These are phyloP conservation scores for Neonectria sp. DNA, from an alignment of 2,329 filamentous ascomycete genomes.

Conservation along the genomic window DNA sequence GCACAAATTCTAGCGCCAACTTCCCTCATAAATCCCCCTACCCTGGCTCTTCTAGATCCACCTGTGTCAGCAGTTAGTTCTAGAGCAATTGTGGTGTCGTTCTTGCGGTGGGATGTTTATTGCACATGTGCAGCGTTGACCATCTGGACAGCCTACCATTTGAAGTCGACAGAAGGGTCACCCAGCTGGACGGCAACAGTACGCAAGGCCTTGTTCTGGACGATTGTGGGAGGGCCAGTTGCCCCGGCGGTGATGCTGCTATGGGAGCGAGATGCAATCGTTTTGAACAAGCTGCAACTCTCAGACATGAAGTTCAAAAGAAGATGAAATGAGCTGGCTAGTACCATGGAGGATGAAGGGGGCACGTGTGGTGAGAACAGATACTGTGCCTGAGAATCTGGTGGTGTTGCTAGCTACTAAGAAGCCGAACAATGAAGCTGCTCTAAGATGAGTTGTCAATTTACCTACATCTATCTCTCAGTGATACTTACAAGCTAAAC, in stretches of 20 bases:
- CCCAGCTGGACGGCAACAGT: neutral
- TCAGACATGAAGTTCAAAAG: conserved; percentile 15
- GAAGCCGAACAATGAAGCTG: too few species aligned
- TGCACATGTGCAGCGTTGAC: conserved; percentile 37
- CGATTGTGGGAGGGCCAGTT: conserved; percentile 35
- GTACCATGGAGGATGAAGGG: neutral
- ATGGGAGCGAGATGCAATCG: conserved; percentile 32
- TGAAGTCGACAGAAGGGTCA: conserved; percentile 6
- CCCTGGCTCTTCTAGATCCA: conserved; percentile 30
- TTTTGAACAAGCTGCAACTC: conserved; percentile 13
- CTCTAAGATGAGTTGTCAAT: too few species aligned
- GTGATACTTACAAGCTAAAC: too few species aligned
- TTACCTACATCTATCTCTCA: too few species aligned
- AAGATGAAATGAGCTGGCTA: conserved; percentile 2
- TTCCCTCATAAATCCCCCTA: conserved; percentile 31
- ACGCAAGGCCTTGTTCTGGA: conserved; percentile 4
- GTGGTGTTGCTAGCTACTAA: too few species aligned
- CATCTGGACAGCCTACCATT: conserved; percentile 36
- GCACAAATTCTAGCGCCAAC: conserved; percentile 33
- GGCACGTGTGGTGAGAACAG: too few species aligned
- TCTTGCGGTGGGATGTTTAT: conserved; percentile 43
- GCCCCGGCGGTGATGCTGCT: conserved; percentile 37
- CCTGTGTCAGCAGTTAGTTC: conserved; percentile 25
- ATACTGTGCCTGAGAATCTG: too few species aligned
- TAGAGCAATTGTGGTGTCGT: conserved; percentile 36